phyloP scores from a whole-genome alignment of 169 alveolate genomes.

The Plasmodium adleri region DNA sequence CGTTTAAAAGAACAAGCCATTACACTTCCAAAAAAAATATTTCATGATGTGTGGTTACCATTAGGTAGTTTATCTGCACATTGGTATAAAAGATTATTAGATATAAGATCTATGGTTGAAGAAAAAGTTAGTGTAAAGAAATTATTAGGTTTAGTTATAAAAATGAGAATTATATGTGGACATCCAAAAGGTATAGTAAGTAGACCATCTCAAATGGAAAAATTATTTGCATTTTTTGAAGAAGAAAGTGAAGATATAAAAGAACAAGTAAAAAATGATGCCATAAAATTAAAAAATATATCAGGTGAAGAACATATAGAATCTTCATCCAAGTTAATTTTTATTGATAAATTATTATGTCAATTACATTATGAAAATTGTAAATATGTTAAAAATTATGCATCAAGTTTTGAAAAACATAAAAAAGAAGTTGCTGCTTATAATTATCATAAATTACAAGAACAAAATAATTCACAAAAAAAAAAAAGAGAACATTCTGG shows the following conservation, averaged over 20 bases:
- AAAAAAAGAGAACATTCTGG: slow-evolving; percentile 71
- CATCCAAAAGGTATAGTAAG: slow-evolving; percentile 92
- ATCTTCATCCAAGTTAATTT: slow-evolving; percentile 90
- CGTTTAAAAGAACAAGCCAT: slow-evolving; percentile 92
- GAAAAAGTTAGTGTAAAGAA: slow-evolving; percentile 88
- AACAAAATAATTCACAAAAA: slow-evolving; percentile 54
- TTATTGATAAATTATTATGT: slow-evolving; percentile 91
- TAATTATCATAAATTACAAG: slow-evolving; percentile 50
- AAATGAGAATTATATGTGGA: slow-evolving; percentile 92
- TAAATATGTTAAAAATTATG: slow-evolving; percentile 79
- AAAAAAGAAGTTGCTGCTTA: slow-evolving; percentile 68
- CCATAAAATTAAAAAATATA: slow-evolving; percentile 78
- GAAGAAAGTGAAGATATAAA: slow-evolving; percentile 81
- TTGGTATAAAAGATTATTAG: slow-evolving; percentile 90
- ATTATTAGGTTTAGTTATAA: slow-evolving; percentile 91
- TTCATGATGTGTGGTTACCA: slow-evolving; percentile 94
- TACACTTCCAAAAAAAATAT: slow-evolving; percentile 89
- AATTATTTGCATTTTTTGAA: slow-evolving; percentile 86
- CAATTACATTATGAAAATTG: slow-evolving; percentile 90
- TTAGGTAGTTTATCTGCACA: slow-evolving; percentile 85
- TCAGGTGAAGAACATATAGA: slow-evolving; percentile 89
- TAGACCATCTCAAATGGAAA: slow-evolving; percentile 87
- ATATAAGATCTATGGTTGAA: slow-evolving; percentile 84
- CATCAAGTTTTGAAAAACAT: slow-evolving; percentile 68
- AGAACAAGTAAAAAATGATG: slow-evolving; percentile 79